A percentile compares a stretch with the other conserved stretches of the same genome.
Evolutionary conservation across 495 filamentous ascomycete genomes (phyloP).

Genomic region (Xylaria sp.): DNA sequence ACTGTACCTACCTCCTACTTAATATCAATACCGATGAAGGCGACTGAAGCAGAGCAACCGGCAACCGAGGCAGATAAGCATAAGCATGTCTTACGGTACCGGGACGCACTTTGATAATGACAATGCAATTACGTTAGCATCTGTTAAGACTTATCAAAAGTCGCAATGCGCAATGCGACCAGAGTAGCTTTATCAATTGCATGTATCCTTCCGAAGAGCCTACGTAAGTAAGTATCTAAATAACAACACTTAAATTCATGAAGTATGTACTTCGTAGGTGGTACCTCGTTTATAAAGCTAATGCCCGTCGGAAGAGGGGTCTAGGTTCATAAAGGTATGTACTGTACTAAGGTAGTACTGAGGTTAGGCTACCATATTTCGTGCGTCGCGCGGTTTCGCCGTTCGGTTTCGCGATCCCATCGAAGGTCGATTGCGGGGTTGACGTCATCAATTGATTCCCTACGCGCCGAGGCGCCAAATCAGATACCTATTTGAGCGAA

Average conservation of each 20-base stretch:
- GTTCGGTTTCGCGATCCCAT: not conserved
- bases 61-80: not conserved
- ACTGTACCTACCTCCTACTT: too few species aligned
- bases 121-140: not conserved
- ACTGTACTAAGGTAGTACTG: too few species aligned
- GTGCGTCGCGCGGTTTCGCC: not conserved
- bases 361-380: constrained; percentile 18
- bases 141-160: not conserved
- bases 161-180: constrained; percentile 9
- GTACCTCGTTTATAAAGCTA: too few species aligned
- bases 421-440: not conserved
- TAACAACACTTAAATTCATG: too few species aligned
- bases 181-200: too few species aligned
- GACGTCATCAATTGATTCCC: not conserved
- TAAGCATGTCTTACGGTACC: not conserved
- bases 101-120: not conserved
- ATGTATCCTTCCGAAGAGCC: too few species aligned
- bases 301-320: not conserved
- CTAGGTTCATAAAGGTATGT: not conserved
- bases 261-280: constrained; percentile 8
- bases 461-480: not conserved
- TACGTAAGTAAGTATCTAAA: too few species aligned
- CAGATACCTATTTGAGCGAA: not conserved
- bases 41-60: not conserved
- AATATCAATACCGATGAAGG: not conserved